Conservation (phyloP, 352 stramenopile species). For the Phytopythium chamaehyphon region DNA sequence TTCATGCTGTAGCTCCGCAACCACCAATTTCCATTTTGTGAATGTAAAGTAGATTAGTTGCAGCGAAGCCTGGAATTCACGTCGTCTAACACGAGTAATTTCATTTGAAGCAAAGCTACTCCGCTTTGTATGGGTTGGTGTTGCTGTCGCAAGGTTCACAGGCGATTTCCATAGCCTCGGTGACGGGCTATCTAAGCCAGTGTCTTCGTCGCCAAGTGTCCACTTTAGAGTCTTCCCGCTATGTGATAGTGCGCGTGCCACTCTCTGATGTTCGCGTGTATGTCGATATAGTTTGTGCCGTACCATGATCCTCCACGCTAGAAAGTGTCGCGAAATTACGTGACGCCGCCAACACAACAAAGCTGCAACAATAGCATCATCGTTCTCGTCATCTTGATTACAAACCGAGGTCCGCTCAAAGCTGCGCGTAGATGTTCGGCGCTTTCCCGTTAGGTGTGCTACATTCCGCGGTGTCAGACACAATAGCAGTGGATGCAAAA, state of each 20-base stretch:
- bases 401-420: too few species aligned
- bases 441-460: too few species aligned
- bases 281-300: not conserved
- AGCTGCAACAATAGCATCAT: conserved; percentile 37
- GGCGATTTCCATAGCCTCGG: too few species aligned
- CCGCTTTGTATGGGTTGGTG: not conserved
- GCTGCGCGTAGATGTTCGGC: too few species aligned
- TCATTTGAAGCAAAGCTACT: not conserved
- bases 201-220: not conserved
- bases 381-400: conserved; percentile 17
- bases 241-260: not conserved
- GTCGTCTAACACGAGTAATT: not conserved
- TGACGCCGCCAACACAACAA: conserved; percentile 45
- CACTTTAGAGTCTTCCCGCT: not conserved
- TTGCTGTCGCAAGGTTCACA: too few species aligned
- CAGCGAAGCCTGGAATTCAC: conserved; percentile 2
- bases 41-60: conserved; percentile 6
- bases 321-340: conserved; percentile 33
- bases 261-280: not conserved
- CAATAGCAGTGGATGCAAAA: too few species aligned
- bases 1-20: not conserved
- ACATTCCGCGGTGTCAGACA: too few species aligned
- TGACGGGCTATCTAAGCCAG: too few species aligned
- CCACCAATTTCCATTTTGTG: not conserved
- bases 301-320: conserved; percentile 31